Percentiles rank a stretch among this genome's conserved stretches.
phyloP scores from a whole-genome alignment of 305 asterid genomes.

The Fraxinus platypoda region DNA sequence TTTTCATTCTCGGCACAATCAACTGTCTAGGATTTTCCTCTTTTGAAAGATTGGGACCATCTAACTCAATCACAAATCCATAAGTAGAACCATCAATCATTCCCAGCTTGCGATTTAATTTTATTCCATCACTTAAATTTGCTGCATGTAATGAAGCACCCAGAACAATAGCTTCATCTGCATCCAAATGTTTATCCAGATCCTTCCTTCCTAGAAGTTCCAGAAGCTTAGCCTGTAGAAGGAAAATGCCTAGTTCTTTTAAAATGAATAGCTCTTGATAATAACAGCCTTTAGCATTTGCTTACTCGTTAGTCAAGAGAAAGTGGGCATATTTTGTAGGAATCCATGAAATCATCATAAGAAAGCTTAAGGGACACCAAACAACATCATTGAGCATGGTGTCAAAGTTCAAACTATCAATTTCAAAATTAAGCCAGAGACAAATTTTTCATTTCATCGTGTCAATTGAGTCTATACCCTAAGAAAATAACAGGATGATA shows the following conservation, averaged over 20 bases:
- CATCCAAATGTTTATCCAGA: constrained; percentile 90
- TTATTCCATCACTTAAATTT: constrained; percentile 96
- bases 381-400: neutral
- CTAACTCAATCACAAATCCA: constrained; percentile 73
- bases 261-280: constrained; percentile 18
- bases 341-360: neutral
- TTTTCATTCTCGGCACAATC: constrained; percentile 89
- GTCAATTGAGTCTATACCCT: neutral
- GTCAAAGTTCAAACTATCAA: neutral
- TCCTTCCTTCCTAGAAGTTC: constrained; percentile 93
- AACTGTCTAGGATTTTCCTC: constrained; percentile 85
- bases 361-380: constrained; percentile 4
- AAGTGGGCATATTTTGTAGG: neutral
- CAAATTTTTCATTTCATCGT: constrained; percentile 1
- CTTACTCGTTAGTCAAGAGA: constrained; percentile 8
- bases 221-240: constrained; percentile 83
- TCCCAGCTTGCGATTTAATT: constrained; percentile 95
- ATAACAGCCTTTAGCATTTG: neutral
- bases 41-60: constrained; percentile 75
- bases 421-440: constrained; percentile 11
- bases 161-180: constrained; percentile 91
- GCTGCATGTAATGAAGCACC: constrained; percentile 98
- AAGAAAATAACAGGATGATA: neutral
- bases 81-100: constrained; percentile 95
- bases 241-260: constrained; percentile 10